Base-by-base conservation (phyloP, 2,329 filamentous ascomycete species). In the Emmonsia crescens region DNA sequence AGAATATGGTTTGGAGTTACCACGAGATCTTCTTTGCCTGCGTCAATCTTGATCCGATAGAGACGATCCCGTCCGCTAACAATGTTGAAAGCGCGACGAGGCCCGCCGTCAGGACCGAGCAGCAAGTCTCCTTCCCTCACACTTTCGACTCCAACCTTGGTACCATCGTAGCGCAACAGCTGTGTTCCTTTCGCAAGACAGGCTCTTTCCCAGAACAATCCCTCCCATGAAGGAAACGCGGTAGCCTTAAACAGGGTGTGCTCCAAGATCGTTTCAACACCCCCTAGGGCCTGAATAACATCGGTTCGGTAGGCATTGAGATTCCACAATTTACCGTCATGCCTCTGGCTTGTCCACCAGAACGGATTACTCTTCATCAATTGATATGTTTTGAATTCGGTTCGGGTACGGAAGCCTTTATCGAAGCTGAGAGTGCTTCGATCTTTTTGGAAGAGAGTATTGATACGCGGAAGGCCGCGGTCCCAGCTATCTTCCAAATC, bases 321-420 rank as follows among this genome's bases (percentile, higher is more conserved):
- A 66, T 96, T 96, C 94, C 94, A 99, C 4, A 99, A 76, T 72
- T 97, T 97, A 72, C 94, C 94, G 70, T 99, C 94, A 70, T 99
- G 95, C 46, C 94, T 83, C 75, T 97, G 93, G 70, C 89, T 96
- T 3, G 94, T 99, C 94, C 94, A 99, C 91, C 92, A 96, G 81
- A 97, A 97, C 0, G 94, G 94, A 73, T 97, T 96, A 77, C 89
- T 95, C 84, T 96, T 96, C 93, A 99, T 97, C 64, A 97, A 81
- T 74, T 97, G 93, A 73, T 97, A 99, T 36, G 94, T 87, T 81
- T 99, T 99, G 81, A 99, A 99, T 74, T 99, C 94, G 12, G 93
- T 91, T 60, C 94, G 84, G 16, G 92, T 87, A 68, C 94, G 88
- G 86, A 97, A 99, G 60, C 94, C 94, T 78, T 99, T 99, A 79